Evolutionary conservation across 2,329 filamentous ascomycete genomes (phyloP), one percentile per base, ranked within the genome.

Genomic region (Cadophora malorum): DNA sequence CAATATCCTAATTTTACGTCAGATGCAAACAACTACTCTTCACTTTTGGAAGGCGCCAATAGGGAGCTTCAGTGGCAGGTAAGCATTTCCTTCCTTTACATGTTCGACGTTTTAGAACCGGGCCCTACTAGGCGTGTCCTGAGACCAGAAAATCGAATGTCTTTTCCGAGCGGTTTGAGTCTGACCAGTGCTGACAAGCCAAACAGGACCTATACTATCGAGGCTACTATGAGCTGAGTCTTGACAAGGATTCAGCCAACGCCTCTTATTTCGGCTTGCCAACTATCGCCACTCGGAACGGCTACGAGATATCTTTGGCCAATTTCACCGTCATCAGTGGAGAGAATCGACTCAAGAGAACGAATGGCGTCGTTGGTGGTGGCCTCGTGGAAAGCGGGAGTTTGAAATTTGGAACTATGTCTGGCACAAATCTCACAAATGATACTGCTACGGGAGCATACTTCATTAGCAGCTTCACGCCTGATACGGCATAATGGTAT

Each of bases 321-420:
- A 91, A 91, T 76, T 93, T 93, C 75, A 91, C 89, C 0, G 88
- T 93, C 9, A 76, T 84, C 69, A 83, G 79, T 31, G 89, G 88
- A 0, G 88, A 83, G 67, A 92, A 91, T 72, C 83, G 80, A 62
- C 38, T 74, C 69, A 75, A 92, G 58, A 73, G 79, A 16, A 78
- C 82, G 3, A 61, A 55, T 25, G 69, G 67, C n/a, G 45, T 49
- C 9, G 68, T 71, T 25, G 71, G 65, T 23, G 80, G 81, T 1
- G 83, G 83, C 0, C 69, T 72, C 19, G 83, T 79, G 0, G 83
- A 89, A 78, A 84, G 83, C 62, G 88, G 88, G 1, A 84, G 82
- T 38, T 74, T 90, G 70, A 86, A 84, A 74, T 65, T 55, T 33
- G 72, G 73, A 12, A 64, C 33, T 1, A 68, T 70, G 23, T 55